Evolutionary conservation across 2,329 filamentous ascomycete genomes (phyloP).

Genomic region (Dothideomycetes sp.): DNA sequence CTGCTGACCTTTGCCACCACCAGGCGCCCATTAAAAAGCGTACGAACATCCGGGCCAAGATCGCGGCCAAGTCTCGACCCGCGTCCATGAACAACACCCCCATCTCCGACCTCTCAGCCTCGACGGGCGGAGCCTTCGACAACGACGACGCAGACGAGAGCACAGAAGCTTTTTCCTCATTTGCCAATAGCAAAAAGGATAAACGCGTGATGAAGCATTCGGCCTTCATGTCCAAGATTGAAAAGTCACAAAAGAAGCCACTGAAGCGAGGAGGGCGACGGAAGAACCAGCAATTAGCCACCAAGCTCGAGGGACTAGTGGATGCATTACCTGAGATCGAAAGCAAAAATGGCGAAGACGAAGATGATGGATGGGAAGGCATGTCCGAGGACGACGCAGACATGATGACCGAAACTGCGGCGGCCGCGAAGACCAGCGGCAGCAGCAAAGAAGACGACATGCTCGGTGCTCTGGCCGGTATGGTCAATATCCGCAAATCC

Average conservation of each 20-base stretch:
- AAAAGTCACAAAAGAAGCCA: slow-evolving; percentile 38
- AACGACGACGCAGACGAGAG: slow-evolving; percentile 30
- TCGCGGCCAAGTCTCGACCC: slow-evolving; percentile 34
- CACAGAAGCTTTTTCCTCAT: slow-evolving; percentile 38
- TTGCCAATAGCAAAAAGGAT: slow-evolving; percentile 67
- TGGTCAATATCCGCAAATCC: slow-evolving; percentile 8
- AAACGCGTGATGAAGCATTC: slow-evolving; percentile 76
- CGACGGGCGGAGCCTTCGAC: not conserved
- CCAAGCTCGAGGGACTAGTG: slow-evolving; percentile 63
- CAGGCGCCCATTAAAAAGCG: slow-evolving; percentile 41
- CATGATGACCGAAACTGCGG: slow-evolving; percentile 6
- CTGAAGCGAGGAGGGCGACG: slow-evolving; percentile 52
- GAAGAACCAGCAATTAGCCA: slow-evolving; percentile 65
- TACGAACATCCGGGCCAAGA: slow-evolving; percentile 46
- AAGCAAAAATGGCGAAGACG: slow-evolving; percentile 33
- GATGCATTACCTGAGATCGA: slow-evolving; percentile 62
- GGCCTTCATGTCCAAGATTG: slow-evolving; percentile 64
- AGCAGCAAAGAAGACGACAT: slow-evolving; percentile 4
- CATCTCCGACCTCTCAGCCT: not conserved
- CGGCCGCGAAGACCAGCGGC: not conserved
- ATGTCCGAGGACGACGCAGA: slow-evolving; percentile 18
- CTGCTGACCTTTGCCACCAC: not conserved
- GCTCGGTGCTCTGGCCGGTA: slow-evolving; percentile 11
- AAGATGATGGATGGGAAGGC: slow-evolving; percentile 29
- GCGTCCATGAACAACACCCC: slow-evolving; percentile 32